Percentiles rank a stretch among this genome's conserved stretches.
These are phyloP conservation scores for Exophiala xenobiotica DNA, from an alignment of 2,329 filamentous ascomycete genomes.

Conservation along the genomic window DNA sequence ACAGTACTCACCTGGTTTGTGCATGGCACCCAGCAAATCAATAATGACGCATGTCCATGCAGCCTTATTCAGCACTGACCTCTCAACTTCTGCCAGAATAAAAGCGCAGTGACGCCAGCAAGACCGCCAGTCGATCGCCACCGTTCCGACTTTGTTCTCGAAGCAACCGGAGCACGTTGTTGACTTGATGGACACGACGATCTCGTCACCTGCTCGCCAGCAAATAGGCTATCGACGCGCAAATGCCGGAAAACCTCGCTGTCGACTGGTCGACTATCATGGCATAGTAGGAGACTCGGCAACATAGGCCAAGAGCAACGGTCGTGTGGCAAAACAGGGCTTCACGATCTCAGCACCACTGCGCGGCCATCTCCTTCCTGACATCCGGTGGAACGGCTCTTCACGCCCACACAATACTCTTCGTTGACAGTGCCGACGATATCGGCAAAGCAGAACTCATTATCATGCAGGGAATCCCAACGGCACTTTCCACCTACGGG, in stretches of 20 bases:
- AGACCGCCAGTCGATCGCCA: not conserved
- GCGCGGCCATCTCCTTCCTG: not conserved
- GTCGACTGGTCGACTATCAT: too few species aligned
- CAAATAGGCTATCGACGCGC: not conserved
- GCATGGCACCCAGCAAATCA: too few species aligned
- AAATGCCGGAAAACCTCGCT: not conserved
- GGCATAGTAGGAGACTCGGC: not conserved
- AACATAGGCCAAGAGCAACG: not conserved
- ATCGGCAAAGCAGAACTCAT: too few species aligned
- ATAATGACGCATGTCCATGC: too few species aligned
- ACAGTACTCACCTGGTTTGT: too few species aligned
- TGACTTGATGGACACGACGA: not conserved
- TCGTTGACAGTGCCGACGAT: not conserved
- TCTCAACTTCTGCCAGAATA: not conserved
- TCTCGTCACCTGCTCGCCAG: too few species aligned
- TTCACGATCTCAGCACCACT: conserved; percentile 1
- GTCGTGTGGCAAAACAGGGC: not conserved
- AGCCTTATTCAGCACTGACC: not conserved
- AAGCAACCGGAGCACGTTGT: not conserved
- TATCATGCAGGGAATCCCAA: too few species aligned
- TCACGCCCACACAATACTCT: not conserved
- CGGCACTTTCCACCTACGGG: too few species aligned
- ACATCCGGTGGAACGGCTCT: not conserved
- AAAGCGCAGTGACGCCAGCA: not conserved
- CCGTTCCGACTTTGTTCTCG: not conserved